phyloP scores from a whole-genome alignment of 164 flowering plant genomes.

The Umbilicus rupestris region DNA sequence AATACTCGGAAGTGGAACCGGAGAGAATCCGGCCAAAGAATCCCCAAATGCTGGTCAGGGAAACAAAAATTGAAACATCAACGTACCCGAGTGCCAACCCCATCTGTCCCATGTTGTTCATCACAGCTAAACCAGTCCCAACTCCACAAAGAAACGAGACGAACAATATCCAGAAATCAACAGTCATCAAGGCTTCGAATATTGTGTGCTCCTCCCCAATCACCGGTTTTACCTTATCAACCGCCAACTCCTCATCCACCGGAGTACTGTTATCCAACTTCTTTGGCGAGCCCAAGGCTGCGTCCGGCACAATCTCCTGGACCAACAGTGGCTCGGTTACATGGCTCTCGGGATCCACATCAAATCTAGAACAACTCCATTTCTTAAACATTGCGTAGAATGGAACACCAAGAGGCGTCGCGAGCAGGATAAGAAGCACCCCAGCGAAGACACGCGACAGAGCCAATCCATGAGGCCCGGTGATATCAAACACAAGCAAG shows the following conservation, averaged over 20 bases:
- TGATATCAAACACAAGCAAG: slow-evolving; percentile 28
- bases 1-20: slow-evolving; percentile 65
- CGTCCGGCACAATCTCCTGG: slow-evolving; percentile 12
- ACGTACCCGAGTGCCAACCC: slow-evolving; percentile 72
- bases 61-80: slow-evolving; percentile 78
- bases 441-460: slow-evolving; percentile 22
- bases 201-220: slow-evolving; percentile 90
- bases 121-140: slow-evolving; percentile 82
- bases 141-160: slow-evolving; percentile 82
- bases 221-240: slow-evolving; percentile 24
- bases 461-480: slow-evolving; percentile 14
- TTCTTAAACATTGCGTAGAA: slow-evolving; percentile 22
- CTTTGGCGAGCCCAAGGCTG: slow-evolving; percentile 10
- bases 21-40: slow-evolving; percentile 78
- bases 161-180: slow-evolving; percentile 80
- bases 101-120: slow-evolving; percentile 91
- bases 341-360: slow-evolving; percentile 28
- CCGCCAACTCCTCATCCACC: slow-evolving; percentile 11
- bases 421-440: slow-evolving; percentile 28
- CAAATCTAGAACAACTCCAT: slow-evolving; percentile 4
- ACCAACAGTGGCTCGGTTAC: slow-evolving; percentile 31
- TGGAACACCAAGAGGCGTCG: slow-evolving; percentile 44
- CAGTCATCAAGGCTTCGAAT: slow-evolving; percentile 40
- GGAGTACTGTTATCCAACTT: slow-evolving; percentile 11
- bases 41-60: slow-evolving; percentile 75